phyloP scores from a whole-genome alignment of 805 yeast genomes.

The Wickerhamiella galacta region DNA sequence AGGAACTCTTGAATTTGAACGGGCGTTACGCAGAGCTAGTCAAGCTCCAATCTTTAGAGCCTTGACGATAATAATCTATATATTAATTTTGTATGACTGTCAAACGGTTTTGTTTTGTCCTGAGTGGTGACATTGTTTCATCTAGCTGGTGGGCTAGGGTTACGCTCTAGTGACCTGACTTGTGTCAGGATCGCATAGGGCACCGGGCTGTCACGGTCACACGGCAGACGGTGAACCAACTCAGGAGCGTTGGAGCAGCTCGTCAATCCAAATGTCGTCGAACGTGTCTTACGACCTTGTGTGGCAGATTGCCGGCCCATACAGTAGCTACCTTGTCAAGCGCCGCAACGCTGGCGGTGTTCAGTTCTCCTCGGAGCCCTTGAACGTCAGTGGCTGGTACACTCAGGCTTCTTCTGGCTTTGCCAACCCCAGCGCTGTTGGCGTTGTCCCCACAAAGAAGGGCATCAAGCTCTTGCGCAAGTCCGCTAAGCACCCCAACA shows the following conservation, averaged over 20 bases:
- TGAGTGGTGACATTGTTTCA: too few relatives aligned
- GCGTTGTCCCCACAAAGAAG: slow-evolving; percentile 24
- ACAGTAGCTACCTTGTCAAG: slow-evolving; percentile 33
- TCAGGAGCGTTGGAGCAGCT: too few relatives aligned
- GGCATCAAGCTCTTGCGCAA: slow-evolving; percentile 28
- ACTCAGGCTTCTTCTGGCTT: slow-evolving; percentile 32
- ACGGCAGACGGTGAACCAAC: too few relatives aligned
- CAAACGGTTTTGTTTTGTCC: too few relatives aligned
- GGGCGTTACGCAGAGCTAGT: slow-evolving; percentile 27
- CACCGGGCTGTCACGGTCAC: too few relatives aligned
- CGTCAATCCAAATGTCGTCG: slow-evolving; percentile 17
- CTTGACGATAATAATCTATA: too few relatives aligned
- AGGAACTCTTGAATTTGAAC: slow-evolving; percentile 27
- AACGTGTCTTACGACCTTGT: slow-evolving; percentile 27
- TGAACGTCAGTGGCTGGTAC: slow-evolving; percentile 32
- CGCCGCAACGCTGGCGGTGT: slow-evolving; percentile 26
- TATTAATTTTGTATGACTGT: too few relatives aligned
- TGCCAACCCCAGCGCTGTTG: slow-evolving; percentile 33
- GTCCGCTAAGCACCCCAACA: slow-evolving; percentile 30
- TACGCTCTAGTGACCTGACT: too few relatives aligned
- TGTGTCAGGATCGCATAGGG: too few relatives aligned
- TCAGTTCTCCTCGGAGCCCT: slow-evolving; percentile 33
- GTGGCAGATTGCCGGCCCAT: slow-evolving; percentile 35
- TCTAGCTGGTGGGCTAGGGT: too few relatives aligned
- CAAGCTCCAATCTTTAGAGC: slow-evolving; percentile 23